Conservation (phyloP, 805 yeast species). For the Sungouiozyma intestinalis region DNA sequence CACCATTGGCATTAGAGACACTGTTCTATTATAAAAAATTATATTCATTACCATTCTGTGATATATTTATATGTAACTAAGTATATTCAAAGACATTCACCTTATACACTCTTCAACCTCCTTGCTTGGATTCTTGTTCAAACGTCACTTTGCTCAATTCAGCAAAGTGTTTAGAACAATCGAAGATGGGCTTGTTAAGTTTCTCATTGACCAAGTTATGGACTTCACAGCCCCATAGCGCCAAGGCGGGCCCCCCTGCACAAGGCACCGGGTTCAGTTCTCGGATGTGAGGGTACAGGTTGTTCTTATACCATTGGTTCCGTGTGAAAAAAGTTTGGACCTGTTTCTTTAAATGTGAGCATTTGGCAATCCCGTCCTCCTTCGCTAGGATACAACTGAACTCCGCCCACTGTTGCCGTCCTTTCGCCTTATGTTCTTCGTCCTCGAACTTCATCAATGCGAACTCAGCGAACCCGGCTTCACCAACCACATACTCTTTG, state of each 20-base stretch:
- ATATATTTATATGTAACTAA: background rate
- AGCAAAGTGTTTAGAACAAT: slow-evolving; percentile 59
- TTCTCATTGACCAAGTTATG: slow-evolving; percentile 88
- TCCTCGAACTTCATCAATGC: background rate
- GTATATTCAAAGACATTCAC: background rate
- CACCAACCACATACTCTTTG: background rate
- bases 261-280: background rate
- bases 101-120: slow-evolving; percentile 6
- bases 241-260: slow-evolving; percentile 62
- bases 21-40: background rate
- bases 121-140: slow-evolving; percentile 11
- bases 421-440: background rate
- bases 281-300: background rate
- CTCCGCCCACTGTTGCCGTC: background rate
- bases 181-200: slow-evolving; percentile 73
- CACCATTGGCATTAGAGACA: background rate
- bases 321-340: background rate
- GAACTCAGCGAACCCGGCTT: background rate
- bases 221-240: slow-evolving; percentile 89
- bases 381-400: background rate
- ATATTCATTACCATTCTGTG: background rate
- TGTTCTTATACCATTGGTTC: background rate
- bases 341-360: background rate
- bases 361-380: background rate
- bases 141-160: slow-evolving; percentile 9